phyloP scores from a whole-genome alignment of 1,284 basidiomycete genomes.

The Sporisorium scitamineum region DNA sequence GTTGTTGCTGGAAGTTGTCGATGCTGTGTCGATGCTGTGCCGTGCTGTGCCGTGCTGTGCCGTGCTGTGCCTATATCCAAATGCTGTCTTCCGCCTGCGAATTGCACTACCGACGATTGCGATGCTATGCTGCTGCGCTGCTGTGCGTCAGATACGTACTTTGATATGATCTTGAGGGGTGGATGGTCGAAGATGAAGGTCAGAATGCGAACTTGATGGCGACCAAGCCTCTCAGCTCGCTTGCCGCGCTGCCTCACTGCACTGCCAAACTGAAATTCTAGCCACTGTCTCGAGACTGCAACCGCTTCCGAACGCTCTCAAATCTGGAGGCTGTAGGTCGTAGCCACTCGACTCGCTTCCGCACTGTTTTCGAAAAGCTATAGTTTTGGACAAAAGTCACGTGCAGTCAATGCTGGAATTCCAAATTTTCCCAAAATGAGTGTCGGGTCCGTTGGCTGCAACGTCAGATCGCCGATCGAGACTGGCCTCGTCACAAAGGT shows the following conservation, averaged over 20 bases:
- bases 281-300: background rate
- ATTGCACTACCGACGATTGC: conserved; percentile 3
- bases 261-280: conserved; percentile 3
- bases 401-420: background rate
- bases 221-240: conserved; percentile 7
- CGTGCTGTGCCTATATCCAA: background rate
- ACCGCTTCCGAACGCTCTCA: background rate
- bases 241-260: background rate
- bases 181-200: conserved; percentile 53
- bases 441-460: background rate
- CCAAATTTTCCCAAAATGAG: background rate
- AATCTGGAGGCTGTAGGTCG: background rate
- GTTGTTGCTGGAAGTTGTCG: background rate
- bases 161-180: conserved; percentile 56
- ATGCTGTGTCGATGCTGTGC: conserved; percentile 7
- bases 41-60: conserved; percentile 3
- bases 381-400: conserved; percentile 3
- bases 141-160: conserved; percentile 31
- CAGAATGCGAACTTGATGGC: conserved; percentile 21
- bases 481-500: background rate
- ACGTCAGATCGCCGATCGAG: conserved; percentile 1
- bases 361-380: conserved; percentile 2
- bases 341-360: conserved; percentile 4
- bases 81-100: conserved; percentile 4
- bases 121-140: conserved; percentile 5